Evolutionary conservation across 176 grass and related monocot species (phyloP).

Genomic region (Phoenix dactylifera): DNA sequence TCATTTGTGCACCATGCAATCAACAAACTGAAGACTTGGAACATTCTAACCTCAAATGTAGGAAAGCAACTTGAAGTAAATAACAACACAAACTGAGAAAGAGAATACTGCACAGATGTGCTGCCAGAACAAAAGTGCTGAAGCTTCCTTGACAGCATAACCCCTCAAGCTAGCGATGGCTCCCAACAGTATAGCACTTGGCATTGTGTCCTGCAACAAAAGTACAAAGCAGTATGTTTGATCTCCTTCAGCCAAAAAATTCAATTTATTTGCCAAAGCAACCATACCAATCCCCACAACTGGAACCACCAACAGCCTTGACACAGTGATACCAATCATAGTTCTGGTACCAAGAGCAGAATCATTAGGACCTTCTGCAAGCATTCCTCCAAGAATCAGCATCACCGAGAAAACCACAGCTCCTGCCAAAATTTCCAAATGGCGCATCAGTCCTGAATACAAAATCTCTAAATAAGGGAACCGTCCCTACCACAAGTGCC

Average conservation of each 20-base stretch:
- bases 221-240: constrained; percentile 85
- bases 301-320: constrained; percentile 80
- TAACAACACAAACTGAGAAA: constrained; percentile 63
- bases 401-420: constrained; percentile 78
- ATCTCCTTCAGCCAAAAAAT: constrained; percentile 57
- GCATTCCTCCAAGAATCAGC: constrained; percentile 78
- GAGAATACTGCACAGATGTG: constrained; percentile 81
- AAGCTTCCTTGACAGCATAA: constrained; percentile 87
- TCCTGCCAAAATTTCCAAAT: constrained; percentile 69
- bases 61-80: constrained; percentile 68
- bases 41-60: constrained; percentile 35
- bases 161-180: constrained; percentile 82
- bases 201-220: constrained; percentile 70
- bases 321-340: constrained; percentile 50
- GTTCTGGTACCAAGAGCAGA: constrained; percentile 66
- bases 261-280: constrained; percentile 50
- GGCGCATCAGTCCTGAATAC: constrained; percentile 63
- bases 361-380: constrained; percentile 90
- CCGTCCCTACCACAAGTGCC: constrained; percentile 70
- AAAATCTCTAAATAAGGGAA: constrained; percentile 58
- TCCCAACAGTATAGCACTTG: constrained; percentile 79
- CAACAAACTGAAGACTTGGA: no score
- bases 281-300: constrained; percentile 76
- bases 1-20: no score
- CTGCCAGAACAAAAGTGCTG: constrained; percentile 80